phyloP scores from a whole-genome alignment of 78 protist genomes.

The Chrysochromulina tobinii region DNA sequence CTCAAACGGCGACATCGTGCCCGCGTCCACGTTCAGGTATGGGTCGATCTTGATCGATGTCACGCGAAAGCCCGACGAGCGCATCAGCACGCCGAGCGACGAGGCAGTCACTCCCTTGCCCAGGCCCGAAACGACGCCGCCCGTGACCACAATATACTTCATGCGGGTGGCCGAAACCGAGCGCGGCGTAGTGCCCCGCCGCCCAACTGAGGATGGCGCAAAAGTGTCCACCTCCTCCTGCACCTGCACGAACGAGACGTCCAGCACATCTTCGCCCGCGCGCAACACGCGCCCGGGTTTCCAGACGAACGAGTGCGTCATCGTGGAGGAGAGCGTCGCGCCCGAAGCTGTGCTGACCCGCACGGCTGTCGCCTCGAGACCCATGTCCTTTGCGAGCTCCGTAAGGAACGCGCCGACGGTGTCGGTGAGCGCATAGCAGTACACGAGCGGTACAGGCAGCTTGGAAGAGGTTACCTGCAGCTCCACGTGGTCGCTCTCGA shows the following conservation, averaged over 20 bases:
- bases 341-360: background rate
- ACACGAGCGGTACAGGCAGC: background rate
- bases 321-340: background rate
- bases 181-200: no score
- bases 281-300: background rate
- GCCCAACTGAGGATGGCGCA: background rate
- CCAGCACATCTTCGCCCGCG: background rate
- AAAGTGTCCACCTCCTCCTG: background rate
- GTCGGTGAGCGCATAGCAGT: background rate
- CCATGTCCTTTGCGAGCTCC: background rate
- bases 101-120: slow-evolving; percentile 80
- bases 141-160: slow-evolving; percentile 70
- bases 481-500: background rate
- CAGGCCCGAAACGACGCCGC: slow-evolving; percentile 69
- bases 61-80: slow-evolving; percentile 27
- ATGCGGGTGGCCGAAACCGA: background rate
- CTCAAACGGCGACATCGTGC: slow-evolving; percentile 85
- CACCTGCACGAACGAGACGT: background rate
- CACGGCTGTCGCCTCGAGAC: background rate
- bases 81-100: slow-evolving; percentile 44
- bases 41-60: slow-evolving; percentile 77
- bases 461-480: background rate
- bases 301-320: background rate
- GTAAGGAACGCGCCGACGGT: background rate
- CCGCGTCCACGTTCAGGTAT: slow-evolving; percentile 77